Conservation (phyloP, 345 rosid species). For the Cochlearia excelsa region DNA sequence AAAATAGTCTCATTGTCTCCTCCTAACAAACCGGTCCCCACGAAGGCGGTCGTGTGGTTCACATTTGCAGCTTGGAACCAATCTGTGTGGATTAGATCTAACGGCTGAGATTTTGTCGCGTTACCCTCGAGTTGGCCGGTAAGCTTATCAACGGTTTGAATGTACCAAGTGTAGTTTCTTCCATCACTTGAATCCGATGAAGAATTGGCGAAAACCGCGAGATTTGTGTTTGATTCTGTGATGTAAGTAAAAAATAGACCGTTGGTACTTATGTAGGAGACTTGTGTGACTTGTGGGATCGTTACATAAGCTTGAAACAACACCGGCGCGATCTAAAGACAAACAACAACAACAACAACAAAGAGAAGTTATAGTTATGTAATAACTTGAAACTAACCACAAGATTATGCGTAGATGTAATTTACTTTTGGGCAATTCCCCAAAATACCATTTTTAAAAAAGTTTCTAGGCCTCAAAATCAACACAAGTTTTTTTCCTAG, state of each 20-base stretch:
- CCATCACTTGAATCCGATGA: neutral
- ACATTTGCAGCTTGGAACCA: slow-evolving; percentile 24
- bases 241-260: slow-evolving; percentile 29
- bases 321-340: slow-evolving; percentile 25
- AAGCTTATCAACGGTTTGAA: slow-evolving; percentile 30
- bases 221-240: slow-evolving; percentile 6
- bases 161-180: slow-evolving; percentile 30
- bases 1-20: slow-evolving; percentile 13
- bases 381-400: too few species aligned
- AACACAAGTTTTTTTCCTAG: too few species aligned
- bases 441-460: too few species aligned
- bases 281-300: slow-evolving; percentile 34
- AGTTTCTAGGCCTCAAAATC: too few species aligned
- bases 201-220: slow-evolving; percentile 29
- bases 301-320: slow-evolving; percentile 30
- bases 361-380: neutral
- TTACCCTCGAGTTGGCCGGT: slow-evolving; percentile 21
- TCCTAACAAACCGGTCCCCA: slow-evolving; percentile 21
- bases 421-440: neutral
- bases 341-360: neutral
- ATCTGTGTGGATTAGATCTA: slow-evolving; percentile 12
- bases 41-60: slow-evolving; percentile 12
- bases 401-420: neutral
- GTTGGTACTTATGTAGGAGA: slow-evolving; percentile 13
- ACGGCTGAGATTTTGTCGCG: slow-evolving; percentile 8